phyloP scores from a whole-genome alignment of 1,139 yeast species.

The Nakaseomyces uthaithaninus region DNA sequence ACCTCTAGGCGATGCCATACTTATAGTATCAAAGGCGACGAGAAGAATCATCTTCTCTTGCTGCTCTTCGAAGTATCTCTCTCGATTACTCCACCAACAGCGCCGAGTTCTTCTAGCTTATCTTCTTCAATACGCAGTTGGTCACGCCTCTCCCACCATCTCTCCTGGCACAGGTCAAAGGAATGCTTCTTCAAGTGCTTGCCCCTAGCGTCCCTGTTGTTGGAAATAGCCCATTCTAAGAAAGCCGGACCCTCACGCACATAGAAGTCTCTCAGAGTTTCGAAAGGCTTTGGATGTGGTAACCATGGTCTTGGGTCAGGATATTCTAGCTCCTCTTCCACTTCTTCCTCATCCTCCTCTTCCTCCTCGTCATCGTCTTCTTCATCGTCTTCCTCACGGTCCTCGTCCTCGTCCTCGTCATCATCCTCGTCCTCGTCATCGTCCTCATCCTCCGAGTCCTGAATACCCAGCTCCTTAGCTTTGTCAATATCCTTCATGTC shows the following conservation, averaged over 20 bases:
- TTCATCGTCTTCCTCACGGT: slow-evolving; percentile 43
- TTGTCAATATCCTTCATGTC: slow-evolving; percentile 56
- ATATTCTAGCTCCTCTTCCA: slow-evolving; percentile 48
- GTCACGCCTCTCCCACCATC: slow-evolving; percentile 99
- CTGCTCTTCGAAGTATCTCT: slow-evolving; percentile 47
- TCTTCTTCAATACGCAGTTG: slow-evolving; percentile 85
- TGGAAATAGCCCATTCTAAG: slow-evolving; percentile 86
- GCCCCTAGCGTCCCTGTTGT: slow-evolving; percentile 80
- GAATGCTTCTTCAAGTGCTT: slow-evolving; percentile 83
- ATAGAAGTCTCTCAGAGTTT: slow-evolving; percentile 72
- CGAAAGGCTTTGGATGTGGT: slow-evolving; percentile 97
- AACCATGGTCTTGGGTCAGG: slow-evolving; percentile 95
- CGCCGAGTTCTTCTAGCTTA: slow-evolving; percentile 79
- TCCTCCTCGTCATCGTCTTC: slow-evolving; percentile 50
- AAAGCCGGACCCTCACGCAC: slow-evolving; percentile 79
- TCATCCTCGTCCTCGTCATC: slow-evolving; percentile 60
- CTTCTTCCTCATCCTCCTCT: slow-evolving; percentile 54
- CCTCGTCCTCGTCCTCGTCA: slow-evolving; percentile 46
- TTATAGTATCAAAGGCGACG: background rate
- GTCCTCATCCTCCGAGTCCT: slow-evolving; percentile 57
- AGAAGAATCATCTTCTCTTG: slow-evolving; percentile 30
- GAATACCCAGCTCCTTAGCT: slow-evolving; percentile 47
- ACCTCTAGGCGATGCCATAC: background rate
- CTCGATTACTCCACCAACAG: slow-evolving; percentile 85
- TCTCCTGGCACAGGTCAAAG: slow-evolving; percentile 82